Evolutionary conservation across 2,329 filamentous ascomycete species (phyloP).

Genomic region (Diaporthe ilicicola): DNA sequence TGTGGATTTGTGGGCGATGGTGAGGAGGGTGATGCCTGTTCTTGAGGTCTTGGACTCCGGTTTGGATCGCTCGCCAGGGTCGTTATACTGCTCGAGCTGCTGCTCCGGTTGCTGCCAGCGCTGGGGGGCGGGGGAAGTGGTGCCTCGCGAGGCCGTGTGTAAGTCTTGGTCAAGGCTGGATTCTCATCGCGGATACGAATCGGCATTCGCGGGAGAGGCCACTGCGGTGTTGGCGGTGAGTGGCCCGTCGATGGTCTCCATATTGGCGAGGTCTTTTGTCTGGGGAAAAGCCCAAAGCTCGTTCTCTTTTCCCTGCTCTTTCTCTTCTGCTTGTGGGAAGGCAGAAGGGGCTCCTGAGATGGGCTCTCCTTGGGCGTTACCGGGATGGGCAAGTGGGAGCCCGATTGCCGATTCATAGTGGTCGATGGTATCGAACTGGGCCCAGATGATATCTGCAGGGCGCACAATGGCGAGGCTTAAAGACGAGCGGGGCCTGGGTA

Average conservation of each 20-base stretch:
- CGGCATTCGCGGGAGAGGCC: constrained; percentile 29
- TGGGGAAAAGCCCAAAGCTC: constrained; percentile 31
- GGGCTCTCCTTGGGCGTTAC: constrained; percentile 31
- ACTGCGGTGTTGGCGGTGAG: constrained; percentile 30
- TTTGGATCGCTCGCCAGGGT: constrained; percentile 14
- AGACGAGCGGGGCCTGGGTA: neutral
- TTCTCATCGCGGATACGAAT: constrained; percentile 24
- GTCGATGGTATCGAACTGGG: neutral
- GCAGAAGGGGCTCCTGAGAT: constrained; percentile 31
- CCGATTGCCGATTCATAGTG: constrained; percentile 32
- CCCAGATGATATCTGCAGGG: neutral
- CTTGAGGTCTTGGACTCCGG: neutral
- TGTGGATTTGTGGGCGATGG: constrained; percentile 3
- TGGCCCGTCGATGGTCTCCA: constrained; percentile 33
- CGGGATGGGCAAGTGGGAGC: constrained; percentile 31
- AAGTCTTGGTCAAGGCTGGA: constrained; percentile 28
- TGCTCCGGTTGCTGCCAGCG: constrained; percentile 17
- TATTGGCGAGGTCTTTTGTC: constrained; percentile 28
- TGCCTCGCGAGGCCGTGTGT: constrained; percentile 30
- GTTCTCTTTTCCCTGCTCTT: constrained; percentile 29
- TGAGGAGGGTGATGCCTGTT: neutral
- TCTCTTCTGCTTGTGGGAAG: constrained; percentile 25
- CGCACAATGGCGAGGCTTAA: neutral
- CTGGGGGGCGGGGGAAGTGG: constrained; percentile 28
- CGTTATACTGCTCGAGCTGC: constrained; percentile 27